A percentile compares a stretch with the other conserved stretches of the same genome.
phyloP scores from a whole-genome alignment of 1,139 yeast species.

The Diutina mesorugosa region DNA sequence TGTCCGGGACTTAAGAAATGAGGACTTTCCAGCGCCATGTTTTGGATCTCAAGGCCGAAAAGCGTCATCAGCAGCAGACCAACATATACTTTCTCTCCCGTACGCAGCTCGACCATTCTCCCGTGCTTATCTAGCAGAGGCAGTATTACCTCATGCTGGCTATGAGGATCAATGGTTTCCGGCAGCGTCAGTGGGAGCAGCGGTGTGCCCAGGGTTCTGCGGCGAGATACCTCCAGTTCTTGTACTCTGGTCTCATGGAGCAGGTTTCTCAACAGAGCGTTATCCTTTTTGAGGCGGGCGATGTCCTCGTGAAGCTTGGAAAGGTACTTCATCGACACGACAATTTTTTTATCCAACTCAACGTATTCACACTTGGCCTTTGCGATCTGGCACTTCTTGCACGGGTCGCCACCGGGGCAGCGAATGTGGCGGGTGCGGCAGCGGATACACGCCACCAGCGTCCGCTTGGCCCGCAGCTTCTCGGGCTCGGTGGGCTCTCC shows the following conservation, averaged over 20 bases:
- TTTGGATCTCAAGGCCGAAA: conserved; percentile 65
- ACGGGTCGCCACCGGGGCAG: conserved; percentile 76
- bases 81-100: conserved; percentile 63
- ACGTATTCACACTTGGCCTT: conserved; percentile 58
- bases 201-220: background rate
- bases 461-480: background rate
- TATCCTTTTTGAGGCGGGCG: conserved; percentile 36
- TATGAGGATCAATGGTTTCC: background rate
- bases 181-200: background rate
- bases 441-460: conserved; percentile 38
- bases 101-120: conserved; percentile 54
- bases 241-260: conserved; percentile 14
- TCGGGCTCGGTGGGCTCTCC: conserved; percentile 1
- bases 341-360: conserved; percentile 68
- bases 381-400: conserved; percentile 50
- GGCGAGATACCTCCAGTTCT: background rate
- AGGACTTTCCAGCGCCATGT: conserved; percentile 27
- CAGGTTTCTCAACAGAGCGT: conserved; percentile 39
- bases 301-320: conserved; percentile 59
- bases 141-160: conserved; percentile 34
- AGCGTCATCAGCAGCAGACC: conserved; percentile 77
- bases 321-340: conserved; percentile 63
- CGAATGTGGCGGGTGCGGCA: conserved; percentile 68
- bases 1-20: background rate
- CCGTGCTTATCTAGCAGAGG: conserved; percentile 63